phyloP scores from a whole-genome alignment of 192 early-diverging fungal genomes.

The Chytriomyces hyalinus region DNA sequence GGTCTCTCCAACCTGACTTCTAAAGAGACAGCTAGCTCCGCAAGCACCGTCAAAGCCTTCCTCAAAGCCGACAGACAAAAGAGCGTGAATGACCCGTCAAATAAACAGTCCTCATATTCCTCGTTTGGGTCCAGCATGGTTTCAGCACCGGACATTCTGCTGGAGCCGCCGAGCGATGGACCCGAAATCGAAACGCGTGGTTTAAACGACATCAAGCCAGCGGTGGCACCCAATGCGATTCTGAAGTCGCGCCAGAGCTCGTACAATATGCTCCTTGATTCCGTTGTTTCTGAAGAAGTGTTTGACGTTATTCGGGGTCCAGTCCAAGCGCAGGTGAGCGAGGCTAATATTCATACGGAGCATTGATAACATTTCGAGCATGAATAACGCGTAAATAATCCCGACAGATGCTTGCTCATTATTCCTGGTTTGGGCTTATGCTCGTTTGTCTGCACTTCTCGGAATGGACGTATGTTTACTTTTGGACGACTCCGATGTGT shows the following conservation, averaged over 20 bases:
- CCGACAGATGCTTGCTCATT: constrained; percentile 48
- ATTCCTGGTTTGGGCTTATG: constrained; percentile 44
- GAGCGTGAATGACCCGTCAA: neutral
- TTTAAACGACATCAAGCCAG: neutral
- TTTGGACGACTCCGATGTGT: constrained; percentile 48
- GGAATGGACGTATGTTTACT: constrained; percentile 35
- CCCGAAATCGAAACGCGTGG: neutral
- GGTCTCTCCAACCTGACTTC: too few species aligned
- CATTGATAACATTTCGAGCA: neutral
- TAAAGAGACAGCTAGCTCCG: too few species aligned
- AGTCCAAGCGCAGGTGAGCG: constrained; percentile 19
- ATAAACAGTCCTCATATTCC: neutral
- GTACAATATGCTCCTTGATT: constrained; percentile 4
- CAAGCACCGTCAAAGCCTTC: neutral
- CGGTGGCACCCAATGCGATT: neutral
- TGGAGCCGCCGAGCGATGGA: neutral
- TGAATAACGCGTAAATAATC: neutral
- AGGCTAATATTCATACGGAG: too few species aligned
- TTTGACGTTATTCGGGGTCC: constrained; percentile 29
- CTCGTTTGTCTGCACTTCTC: constrained; percentile 40
- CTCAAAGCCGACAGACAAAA: neutral
- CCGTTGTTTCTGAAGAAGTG: constrained; percentile 3
- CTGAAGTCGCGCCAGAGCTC: neutral
- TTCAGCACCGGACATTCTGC: constrained; percentile 6
- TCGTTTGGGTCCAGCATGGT: neutral